Percentiles rank a stretch among this genome's conserved stretches.
phyloP scores from a whole-genome alignment of 805 yeast genomes.

The Saccharomycopsis sp. region DNA sequence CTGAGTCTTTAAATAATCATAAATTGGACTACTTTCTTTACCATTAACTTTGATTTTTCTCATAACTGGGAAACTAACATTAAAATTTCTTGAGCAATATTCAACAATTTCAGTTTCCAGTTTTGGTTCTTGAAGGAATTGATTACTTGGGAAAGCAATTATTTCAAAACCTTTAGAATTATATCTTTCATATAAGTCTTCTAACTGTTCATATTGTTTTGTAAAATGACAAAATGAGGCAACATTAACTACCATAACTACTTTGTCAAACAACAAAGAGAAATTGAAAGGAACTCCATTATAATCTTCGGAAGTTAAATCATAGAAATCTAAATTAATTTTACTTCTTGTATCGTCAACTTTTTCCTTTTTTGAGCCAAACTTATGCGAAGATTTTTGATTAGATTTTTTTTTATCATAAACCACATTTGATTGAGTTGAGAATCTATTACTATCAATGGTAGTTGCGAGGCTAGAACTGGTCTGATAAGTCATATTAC shows the following conservation, averaged over 20 bases:
- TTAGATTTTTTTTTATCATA: no score
- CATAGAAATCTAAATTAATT: conserved; percentile 26
- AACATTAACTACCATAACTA: conserved; percentile 14
- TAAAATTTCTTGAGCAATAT: conserved; percentile 64
- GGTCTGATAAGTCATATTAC: no score
- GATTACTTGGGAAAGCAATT: conserved; percentile 14
- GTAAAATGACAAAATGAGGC: conserved; percentile 4
- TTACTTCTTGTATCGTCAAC: not conserved
- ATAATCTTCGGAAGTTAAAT: conserved; percentile 30
- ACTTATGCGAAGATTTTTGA: not conserved
- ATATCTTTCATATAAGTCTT: conserved; percentile 1
- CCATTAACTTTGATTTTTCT: conserved; percentile 76
- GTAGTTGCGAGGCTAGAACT: not conserved
- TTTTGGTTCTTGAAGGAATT: conserved; percentile 28
- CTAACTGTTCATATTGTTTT: conserved; percentile 4
- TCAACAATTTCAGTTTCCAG: conserved; percentile 42
- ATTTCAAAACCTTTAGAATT: conserved; percentile 32
- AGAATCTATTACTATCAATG: not conserved
- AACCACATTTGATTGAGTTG: not conserved
- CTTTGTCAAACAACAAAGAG: conserved; percentile 5
- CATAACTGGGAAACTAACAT: conserved; percentile 76
- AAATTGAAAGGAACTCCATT: conserved; percentile 28
- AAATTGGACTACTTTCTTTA: conserved; percentile 53
- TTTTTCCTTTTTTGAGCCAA: not conserved
- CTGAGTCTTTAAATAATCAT: conserved; percentile 52